phyloP scores from a whole-genome alignment of 768 basidiomycete genomes.

The Trichaptum fuscoviolaceum region DNA sequence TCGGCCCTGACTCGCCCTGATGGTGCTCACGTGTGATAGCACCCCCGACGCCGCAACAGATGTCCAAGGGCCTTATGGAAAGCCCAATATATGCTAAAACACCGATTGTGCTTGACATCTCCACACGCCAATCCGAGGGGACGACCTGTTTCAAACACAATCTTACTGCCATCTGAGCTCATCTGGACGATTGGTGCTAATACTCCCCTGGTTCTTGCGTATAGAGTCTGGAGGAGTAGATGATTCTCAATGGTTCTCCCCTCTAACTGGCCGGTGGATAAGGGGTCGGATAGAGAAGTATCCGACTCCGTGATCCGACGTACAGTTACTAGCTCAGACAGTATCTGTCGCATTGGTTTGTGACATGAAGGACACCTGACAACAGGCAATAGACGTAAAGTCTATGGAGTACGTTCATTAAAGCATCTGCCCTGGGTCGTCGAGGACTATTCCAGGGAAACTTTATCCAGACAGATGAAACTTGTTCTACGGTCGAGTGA shows the following conservation, averaged over 20 bases:
- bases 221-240: neutral
- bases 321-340: neutral
- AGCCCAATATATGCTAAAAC: neutral
- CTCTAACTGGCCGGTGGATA: neutral
- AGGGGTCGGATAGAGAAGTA: neutral
- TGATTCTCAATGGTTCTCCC: neutral
- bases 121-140: neutral
- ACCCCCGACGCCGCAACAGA: neutral
- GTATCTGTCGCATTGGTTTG: neutral
- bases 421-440: neutral
- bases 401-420: neutral
- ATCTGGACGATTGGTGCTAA: neutral
- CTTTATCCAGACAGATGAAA: neutral
- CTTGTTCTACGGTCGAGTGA: neutral
- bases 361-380: too few relatives aligned
- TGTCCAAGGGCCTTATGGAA: neutral
- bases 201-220: neutral
- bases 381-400: neutral
- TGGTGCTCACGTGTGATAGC: slow-evolving; percentile 1
- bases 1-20: neutral
- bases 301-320: neutral
- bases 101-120: neutral
- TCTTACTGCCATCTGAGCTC: neutral
- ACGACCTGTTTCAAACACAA: neutral
- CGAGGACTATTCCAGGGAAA: neutral